A percentile compares a stretch with the other conserved stretches of the same genome.
These are phyloP conservation scores for Verticillium isaacii DNA, from an alignment of 2,329 filamentous ascomycete species.

Conservation along the genomic window DNA sequence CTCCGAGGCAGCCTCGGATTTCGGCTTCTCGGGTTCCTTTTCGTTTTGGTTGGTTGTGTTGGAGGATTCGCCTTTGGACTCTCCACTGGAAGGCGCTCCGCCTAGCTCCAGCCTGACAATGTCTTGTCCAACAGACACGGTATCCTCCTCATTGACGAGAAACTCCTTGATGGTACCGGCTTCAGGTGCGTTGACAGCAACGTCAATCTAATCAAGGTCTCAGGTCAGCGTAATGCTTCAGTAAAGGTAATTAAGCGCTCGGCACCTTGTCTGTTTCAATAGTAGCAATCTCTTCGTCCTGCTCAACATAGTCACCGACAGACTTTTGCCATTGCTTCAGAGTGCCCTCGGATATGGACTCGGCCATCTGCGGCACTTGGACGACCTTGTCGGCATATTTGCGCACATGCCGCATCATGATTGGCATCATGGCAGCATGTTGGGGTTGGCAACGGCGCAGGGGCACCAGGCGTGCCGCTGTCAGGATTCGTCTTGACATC, in stretches of 20 bases:
- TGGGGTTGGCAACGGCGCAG: constrained; percentile 33
- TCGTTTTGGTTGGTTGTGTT: background rate
- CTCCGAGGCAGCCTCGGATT: constrained; percentile 4
- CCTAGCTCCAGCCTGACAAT: constrained; percentile 82
- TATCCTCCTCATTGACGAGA: constrained; percentile 89
- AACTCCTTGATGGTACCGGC: constrained; percentile 90
- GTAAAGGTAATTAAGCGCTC: background rate
- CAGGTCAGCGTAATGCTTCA: background rate
- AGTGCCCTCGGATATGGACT: constrained; percentile 97
- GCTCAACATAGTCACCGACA: constrained; percentile 89
- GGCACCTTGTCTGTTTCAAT: constrained; percentile 97
- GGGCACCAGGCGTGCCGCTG: constrained; percentile 37
- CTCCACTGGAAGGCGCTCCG: constrained; percentile 44
- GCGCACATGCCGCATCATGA: constrained; percentile 51
- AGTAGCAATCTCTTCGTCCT: constrained; percentile 95
- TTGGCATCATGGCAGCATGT: constrained; percentile 12
- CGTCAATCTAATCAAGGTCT: constrained; percentile 70
- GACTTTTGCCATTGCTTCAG: constrained; percentile 92
- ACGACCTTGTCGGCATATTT: constrained; percentile 75
- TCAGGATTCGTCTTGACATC: constrained; percentile 38
- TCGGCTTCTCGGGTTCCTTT: constrained; percentile 7
- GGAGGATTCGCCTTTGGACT: constrained; percentile 1
- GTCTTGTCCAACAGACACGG: constrained; percentile 90
- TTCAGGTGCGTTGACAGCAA: constrained; percentile 90
- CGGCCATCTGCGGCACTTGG: constrained; percentile 96